Conservation (phyloP, 2,329 filamentous ascomycete genomes). For the Ophiosphaerella korrae region DNA sequence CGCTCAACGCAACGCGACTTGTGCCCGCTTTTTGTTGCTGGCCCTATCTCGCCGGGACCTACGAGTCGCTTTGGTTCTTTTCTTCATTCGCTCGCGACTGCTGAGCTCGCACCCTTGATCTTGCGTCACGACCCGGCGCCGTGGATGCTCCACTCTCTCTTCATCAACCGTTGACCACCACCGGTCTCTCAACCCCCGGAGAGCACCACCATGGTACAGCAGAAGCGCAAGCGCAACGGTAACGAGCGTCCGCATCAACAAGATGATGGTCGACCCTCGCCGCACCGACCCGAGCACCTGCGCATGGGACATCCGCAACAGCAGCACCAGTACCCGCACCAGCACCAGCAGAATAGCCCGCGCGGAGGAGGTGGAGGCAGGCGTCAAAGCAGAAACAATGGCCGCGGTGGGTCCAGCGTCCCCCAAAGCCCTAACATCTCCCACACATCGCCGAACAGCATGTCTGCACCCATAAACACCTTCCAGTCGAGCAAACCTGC, state of each 20-base stretch:
- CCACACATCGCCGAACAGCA: constrained; percentile 38
- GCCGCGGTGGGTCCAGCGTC: constrained; percentile 35
- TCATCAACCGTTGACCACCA: constrained; percentile 23
- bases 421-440: constrained; percentile 37
- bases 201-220: constrained; percentile 56
- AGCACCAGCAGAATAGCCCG: constrained; percentile 31
- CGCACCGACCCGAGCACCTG: constrained; percentile 58
- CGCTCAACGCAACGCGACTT: constrained; percentile 18
- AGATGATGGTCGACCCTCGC: constrained; percentile 54
- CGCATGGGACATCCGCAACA: constrained; percentile 48
- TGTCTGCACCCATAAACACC: constrained; percentile 34
- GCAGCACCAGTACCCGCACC: constrained; percentile 2
- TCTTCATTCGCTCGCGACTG: neutral
- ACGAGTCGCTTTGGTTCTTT: neutral
- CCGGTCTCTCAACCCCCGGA: constrained; percentile 35
- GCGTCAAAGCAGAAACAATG: constrained; percentile 34
- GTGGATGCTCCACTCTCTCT: constrained; percentile 38
- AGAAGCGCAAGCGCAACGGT: constrained; percentile 63
- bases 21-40: constrained; percentile 13
- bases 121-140: constrained; percentile 14
- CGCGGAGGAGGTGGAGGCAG: constrained; percentile 37
- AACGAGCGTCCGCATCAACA: constrained; percentile 53
- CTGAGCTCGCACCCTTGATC: constrained; percentile 2
- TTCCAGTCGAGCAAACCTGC: constrained; percentile 22
- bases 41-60: constrained; percentile 10